phyloP scores from a whole-genome alignment of 345 rosid genomes.

The Leavenworthia alabamica region DNA sequence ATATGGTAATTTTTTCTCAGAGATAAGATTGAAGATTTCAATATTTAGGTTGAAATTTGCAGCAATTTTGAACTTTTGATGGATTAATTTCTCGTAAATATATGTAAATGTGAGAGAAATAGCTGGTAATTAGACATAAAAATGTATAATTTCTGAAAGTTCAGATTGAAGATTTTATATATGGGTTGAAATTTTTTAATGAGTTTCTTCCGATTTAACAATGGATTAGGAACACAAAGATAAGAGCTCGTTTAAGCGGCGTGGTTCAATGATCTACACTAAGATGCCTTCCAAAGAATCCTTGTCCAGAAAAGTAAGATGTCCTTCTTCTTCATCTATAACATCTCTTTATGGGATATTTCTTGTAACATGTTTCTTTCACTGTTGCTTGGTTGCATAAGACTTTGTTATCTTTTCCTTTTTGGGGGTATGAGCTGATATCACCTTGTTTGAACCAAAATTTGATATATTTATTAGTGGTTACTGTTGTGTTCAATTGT shows the following conservation, averaged over 20 bases:
- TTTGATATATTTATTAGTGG: background rate
- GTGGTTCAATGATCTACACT: slow-evolving; percentile 80
- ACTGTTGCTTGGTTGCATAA: background rate
- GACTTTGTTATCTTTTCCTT: slow-evolving; percentile 12
- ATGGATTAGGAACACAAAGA: slow-evolving; percentile 63
- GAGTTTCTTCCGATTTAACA: background rate
- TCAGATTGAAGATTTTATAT: background rate
- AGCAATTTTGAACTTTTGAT: background rate
- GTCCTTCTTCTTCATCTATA: background rate
- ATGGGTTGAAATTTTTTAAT: background rate
- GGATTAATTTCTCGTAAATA: background rate
- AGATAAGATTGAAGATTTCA: no score
- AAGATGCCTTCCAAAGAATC: slow-evolving; percentile 93
- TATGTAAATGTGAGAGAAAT: background rate
- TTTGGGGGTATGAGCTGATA: slow-evolving; percentile 11
- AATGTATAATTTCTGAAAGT: background rate
- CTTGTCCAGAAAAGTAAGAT: slow-evolving; percentile 49
- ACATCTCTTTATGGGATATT: slow-evolving; percentile 1
- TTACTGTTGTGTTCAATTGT: background rate
- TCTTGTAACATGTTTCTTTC: background rate
- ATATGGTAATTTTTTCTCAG: slow-evolving; percentile 50
- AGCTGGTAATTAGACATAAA: background rate
- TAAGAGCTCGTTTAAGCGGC: slow-evolving; percentile 72
- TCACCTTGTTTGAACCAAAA: background rate
- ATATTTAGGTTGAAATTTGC: no score